These are phyloP conservation scores for Kwoniella bestiolae DNA, from an alignment of 768 basidiomycete genomes.

Conservation along the genomic window DNA sequence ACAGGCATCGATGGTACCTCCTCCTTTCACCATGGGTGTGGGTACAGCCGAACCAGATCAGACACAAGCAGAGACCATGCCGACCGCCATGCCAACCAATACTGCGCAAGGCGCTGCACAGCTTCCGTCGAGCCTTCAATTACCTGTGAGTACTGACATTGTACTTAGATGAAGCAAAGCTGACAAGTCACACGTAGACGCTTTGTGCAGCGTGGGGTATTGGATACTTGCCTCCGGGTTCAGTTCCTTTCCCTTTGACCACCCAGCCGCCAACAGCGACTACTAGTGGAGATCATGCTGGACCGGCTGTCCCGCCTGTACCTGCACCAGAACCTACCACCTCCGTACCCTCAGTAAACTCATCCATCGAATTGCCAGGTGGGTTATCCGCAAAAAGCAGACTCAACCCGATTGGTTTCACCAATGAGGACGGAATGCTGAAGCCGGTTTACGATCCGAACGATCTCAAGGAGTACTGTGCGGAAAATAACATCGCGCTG, in stretches of 20 bases:
- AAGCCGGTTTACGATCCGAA: constrained; percentile 29
- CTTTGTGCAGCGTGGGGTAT: constrained; percentile 7
- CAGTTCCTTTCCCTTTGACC: not conserved
- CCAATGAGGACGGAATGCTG: constrained; percentile 20
- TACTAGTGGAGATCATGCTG: not conserved
- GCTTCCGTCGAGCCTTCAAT: not conserved
- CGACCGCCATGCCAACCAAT: not conserved
- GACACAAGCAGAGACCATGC: not conserved
- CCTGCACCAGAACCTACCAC: not conserved
- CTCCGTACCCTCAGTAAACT: not conserved
- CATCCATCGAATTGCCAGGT: not conserved
- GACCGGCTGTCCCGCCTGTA: not conserved
- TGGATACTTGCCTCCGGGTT: not conserved
- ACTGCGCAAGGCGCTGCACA: too few relatives aligned
- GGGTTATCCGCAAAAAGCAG: not conserved
- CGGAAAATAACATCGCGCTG: constrained; percentile 15
- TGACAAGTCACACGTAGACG: constrained; percentile 7
- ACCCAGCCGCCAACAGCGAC: not conserved
- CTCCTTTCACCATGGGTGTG: not conserved
- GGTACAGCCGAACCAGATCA: not conserved
- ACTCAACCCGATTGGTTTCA: constrained; percentile 12
- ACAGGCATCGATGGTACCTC: not conserved
- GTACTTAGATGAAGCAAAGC: too few relatives aligned
- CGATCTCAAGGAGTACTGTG: constrained; percentile 22
- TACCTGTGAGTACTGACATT: constrained; percentile 3